Conservation (phyloP, 2,329 filamentous ascomycete genomes). For the Verruconis gallopava region DNA sequence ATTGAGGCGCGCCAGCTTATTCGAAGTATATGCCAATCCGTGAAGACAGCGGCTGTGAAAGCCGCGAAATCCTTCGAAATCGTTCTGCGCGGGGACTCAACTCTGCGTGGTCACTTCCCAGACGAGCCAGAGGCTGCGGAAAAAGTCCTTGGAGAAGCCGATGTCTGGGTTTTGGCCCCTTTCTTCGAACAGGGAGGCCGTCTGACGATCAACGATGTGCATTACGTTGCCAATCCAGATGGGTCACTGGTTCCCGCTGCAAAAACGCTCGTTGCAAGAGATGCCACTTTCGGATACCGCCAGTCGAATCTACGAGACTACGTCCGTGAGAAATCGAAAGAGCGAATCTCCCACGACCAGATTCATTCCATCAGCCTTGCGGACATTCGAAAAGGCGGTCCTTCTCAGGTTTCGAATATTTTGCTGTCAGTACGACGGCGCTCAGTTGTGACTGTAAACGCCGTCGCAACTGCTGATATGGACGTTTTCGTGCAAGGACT, state of each 20-base stretch:
- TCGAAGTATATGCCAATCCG: conserved; percentile 37
- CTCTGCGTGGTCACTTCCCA: conserved; percentile 44
- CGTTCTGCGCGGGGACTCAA: conserved; percentile 45
- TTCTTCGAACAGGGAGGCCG: conserved; percentile 48
- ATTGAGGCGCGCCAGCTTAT: conserved; percentile 36
- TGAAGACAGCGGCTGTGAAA: conserved; percentile 31
- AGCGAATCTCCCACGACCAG: conserved; percentile 25
- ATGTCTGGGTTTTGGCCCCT: conserved; percentile 43
- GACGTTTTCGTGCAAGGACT: conserved; percentile 41
- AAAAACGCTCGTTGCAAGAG: conserved; percentile 42
- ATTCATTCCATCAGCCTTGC: conserved; percentile 15
- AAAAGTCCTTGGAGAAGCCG: conserved; percentile 35
- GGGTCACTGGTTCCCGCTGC: conserved; percentile 36
- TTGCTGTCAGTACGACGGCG: conserved; percentile 23
- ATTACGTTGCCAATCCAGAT: conserved; percentile 43
- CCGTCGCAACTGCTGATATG: conserved; percentile 41
- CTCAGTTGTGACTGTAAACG: conserved; percentile 39
- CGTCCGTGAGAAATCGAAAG: conserved; percentile 40
- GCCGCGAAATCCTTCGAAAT: conserved; percentile 36
- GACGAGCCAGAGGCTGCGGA: conserved; percentile 41
- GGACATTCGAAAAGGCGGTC: not conserved
- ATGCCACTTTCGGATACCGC: conserved; percentile 45
- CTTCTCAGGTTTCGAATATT: not conserved
- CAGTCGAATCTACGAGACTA: conserved; percentile 42
- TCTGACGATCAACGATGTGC: conserved; percentile 44